Percentiles rank a stretch among this genome's conserved stretches.
Conservation (phyloP, 495 filamentous ascomycete species). For the Lasiosphaeria ovina region DNA sequence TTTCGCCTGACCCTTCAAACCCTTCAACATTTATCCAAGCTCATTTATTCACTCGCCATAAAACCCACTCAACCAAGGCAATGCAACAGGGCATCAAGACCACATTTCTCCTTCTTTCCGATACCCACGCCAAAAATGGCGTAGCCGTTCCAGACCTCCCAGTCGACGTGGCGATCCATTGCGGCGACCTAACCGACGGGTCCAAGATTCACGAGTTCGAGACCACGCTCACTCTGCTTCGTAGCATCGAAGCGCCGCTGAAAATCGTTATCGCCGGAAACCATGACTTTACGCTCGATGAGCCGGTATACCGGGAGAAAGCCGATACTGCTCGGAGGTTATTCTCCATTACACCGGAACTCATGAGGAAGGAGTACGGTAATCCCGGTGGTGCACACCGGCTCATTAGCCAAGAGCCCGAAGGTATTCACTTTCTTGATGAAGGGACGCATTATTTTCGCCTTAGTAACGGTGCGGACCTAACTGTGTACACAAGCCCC, state of each 20-base stretch:
- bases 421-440: constrained; percentile 4
- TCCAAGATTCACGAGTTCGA: constrained; percentile 57
- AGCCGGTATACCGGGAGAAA: constrained; percentile 23
- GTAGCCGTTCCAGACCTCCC: constrained; percentile 9
- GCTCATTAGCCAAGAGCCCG: constrained; percentile 15
- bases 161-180: constrained; percentile 68
- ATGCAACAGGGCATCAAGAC: too few species aligned
- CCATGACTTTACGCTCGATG: constrained; percentile 73
- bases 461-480: constrained; percentile 3
- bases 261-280: constrained; percentile 83
- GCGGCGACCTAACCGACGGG: constrained; percentile 67
- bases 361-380: constrained; percentile 12
- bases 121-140: constrained; percentile 51
- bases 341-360: constrained; percentile 7
- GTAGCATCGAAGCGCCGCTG: constrained; percentile 57
- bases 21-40: too few species aligned
- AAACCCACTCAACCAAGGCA: too few species aligned
- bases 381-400: constrained; percentile 20
- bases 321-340: not conserved
- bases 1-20: too few species aligned
- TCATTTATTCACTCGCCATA: too few species aligned
- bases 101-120: constrained; percentile 59
- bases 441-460: not conserved
- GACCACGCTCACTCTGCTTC: constrained; percentile 52
- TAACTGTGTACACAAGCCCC: constrained; percentile 52